A percentile compares a stretch with the other conserved stretches of the same genome.
Conservation (phyloP, 176 grass and related monocot genomes). For the Luzula sylvatica region DNA sequence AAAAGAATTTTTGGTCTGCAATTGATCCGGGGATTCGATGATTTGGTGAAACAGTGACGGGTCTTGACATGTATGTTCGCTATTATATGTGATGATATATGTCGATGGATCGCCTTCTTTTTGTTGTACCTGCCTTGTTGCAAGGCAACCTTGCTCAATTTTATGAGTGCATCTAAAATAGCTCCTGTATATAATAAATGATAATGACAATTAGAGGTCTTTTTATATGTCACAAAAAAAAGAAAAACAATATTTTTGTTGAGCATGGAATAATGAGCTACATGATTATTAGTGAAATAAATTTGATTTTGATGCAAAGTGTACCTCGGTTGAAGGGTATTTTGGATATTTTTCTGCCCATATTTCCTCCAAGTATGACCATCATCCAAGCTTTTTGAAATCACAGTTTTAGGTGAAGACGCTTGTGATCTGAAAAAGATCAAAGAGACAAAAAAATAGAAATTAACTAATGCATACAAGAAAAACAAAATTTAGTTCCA, state of each 20-base stretch:
- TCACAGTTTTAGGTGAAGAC: conserved; percentile 9
- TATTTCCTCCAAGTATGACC: conserved; percentile 74
- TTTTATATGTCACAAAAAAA: not conserved
- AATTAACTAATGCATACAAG: too few relatives aligned
- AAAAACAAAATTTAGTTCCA: too few relatives aligned
- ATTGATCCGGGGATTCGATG: not conserved
- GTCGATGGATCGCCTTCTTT: conserved; percentile 30
- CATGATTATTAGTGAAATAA: not conserved
- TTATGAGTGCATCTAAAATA: conserved; percentile 87
- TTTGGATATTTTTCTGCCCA: conserved; percentile 67
- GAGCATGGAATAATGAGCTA: not conserved
- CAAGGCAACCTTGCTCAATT: conserved; percentile 37
- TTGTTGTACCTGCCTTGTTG: conserved; percentile 43
- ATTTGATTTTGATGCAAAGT: not conserved
- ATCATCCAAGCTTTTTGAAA: conserved; percentile 26
- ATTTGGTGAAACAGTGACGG: conserved; percentile 26
- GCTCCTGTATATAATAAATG: conserved; percentile 36
- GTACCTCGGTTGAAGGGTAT: conserved; percentile 31
- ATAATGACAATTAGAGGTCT: not conserved
- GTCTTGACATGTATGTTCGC: conserved; percentile 57
- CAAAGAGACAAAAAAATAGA: not conserved
- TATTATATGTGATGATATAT: conserved; percentile 44
- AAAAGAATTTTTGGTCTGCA: conserved; percentile 14
- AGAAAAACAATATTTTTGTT: not conserved
- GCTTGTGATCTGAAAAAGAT: conserved; percentile 32